These are phyloP conservation scores for Schwanniomyces pseudopolymorphus DNA, from an alignment of 805 yeast genomes.

Conservation along the genomic window DNA sequence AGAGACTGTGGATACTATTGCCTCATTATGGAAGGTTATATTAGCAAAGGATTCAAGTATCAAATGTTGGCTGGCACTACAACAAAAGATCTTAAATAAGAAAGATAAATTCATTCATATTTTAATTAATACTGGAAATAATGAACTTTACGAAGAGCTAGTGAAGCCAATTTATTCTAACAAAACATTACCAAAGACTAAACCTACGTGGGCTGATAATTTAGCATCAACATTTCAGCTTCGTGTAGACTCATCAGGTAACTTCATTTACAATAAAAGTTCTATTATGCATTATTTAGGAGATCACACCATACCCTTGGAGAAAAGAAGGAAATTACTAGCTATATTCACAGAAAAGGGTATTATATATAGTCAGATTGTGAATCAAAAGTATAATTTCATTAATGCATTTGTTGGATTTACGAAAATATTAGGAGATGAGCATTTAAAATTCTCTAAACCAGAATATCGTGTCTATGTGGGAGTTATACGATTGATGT, in stretches of 20 bases:
- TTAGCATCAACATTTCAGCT: conserved; percentile 24
- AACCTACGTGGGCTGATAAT: conserved; percentile 22
- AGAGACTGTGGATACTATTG: conserved; percentile 15
- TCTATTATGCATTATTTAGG: conserved; percentile 15
- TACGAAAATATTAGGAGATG: conserved; percentile 15
- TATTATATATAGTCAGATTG: conserved; percentile 13
- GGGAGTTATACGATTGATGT: conserved; percentile 17
- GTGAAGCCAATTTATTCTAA: conserved; percentile 16
- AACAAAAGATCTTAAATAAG: conserved; percentile 14
- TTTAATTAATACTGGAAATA: conserved; percentile 27
- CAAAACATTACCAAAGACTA: neutral
- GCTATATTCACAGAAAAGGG: conserved; percentile 14
- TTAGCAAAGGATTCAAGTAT: conserved; percentile 10
- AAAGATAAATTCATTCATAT: conserved; percentile 23
- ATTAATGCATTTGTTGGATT: conserved; percentile 16
- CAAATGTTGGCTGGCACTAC: conserved; percentile 10
- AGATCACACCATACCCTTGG: conserved; percentile 8
- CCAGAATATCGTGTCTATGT: conserved; percentile 17
- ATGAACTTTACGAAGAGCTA: conserved; percentile 16
- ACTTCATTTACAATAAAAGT: conserved; percentile 9
- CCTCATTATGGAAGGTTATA: conserved; percentile 24
- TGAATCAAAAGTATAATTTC: conserved; percentile 11
- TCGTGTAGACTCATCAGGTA: conserved; percentile 7
- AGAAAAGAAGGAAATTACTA: conserved; percentile 20
- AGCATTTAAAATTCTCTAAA: conserved; percentile 15